Evolutionary conservation across 768 basidiomycete genomes (phyloP), one percentile per base, ranked within the genome.

Genomic region (Dioszegia aurantiaca): DNA sequence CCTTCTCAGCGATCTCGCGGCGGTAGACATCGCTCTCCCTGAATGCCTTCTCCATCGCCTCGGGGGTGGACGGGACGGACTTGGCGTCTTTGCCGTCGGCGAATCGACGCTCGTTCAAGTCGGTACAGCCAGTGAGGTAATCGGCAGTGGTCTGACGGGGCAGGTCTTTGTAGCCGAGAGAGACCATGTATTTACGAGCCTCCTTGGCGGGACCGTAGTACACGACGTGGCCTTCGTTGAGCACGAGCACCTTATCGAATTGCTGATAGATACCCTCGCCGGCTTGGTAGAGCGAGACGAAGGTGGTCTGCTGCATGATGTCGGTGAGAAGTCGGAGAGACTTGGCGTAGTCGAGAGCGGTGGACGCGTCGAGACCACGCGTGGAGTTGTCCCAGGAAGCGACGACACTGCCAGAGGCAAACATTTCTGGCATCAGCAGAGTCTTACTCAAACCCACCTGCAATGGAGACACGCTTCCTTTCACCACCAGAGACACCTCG

Each of bases 201-300:
- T 82, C 76, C 44, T 81, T 76, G 1, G 84, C 83, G 5, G 83
- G 83, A 1, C 89, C 89, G 56, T 83, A 90, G 78, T 86, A 91
- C 26, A 83, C 84, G 81, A 86, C 85, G 33, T 80, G 78, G 3
- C 88, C 87, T 58, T 86, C 86, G 75, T 86, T 83, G 67, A 91
- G 81, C 33, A 90, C 83, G 70, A 86, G 85, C 31, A 90, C 86
- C 75, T 91, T 88, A 80, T 93, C 90, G 70, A 94, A 91, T 47
- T 77, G 72, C 6, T 79, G 64, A 67, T 77, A 79, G 52, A 78
- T 78, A 44, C 78, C 78, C 70, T 90, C 87, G 49, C 86, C 85
- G 8, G 87, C 89, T 75, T 91, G 89, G 75, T 91, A 90, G 36
- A 92, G 83, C 0, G 87, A 86, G n/a, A 88, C 87, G 57, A 91